These are phyloP conservation scores for Viridothelium virens DNA, from an alignment of 495 filamentous ascomycete genomes.

Conservation along the genomic window DNA sequence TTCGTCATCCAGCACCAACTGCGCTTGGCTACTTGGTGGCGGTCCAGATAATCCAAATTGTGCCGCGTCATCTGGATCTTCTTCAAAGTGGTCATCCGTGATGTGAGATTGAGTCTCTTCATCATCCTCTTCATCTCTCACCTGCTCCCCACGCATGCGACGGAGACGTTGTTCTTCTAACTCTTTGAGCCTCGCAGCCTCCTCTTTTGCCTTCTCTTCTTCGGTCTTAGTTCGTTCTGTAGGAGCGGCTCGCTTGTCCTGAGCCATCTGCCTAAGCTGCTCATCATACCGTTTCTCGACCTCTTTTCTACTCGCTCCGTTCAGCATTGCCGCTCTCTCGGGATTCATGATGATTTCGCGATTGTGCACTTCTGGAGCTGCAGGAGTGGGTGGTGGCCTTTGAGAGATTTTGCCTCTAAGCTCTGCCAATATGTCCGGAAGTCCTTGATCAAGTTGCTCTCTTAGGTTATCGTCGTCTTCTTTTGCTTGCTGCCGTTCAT, in stretches of 20 bases:
- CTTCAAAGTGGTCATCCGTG: constrained; percentile 34
- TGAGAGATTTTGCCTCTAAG: constrained; percentile 45
- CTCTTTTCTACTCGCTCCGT: constrained; percentile 52
- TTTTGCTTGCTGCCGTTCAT: constrained; percentile 83
- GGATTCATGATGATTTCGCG: constrained; percentile 45
- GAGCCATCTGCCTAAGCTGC: constrained; percentile 67
- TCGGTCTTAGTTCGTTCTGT: constrained; percentile 84
- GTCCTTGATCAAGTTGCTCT: constrained; percentile 66
- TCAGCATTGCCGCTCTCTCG: constrained; percentile 50
- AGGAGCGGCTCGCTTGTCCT: constrained; percentile 74
- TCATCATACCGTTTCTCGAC: constrained; percentile 80
- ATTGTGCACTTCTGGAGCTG: constrained; percentile 37
- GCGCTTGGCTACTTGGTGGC: constrained; percentile 32
- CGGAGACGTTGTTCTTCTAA: constrained; percentile 68
- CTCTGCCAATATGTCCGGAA: constrained; percentile 70
- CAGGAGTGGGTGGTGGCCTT: constrained; percentile 36
- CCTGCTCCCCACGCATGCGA: constrained; percentile 60
- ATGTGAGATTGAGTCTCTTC: constrained; percentile 24
- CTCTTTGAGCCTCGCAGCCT: constrained; percentile 62
- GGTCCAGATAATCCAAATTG: constrained; percentile 48
- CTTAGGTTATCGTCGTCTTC: constrained; percentile 91
- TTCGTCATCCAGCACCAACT: constrained; percentile 68
- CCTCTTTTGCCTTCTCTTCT: constrained; percentile 73
- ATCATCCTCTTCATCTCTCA: constrained; percentile 23
- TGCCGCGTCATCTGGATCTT: constrained; percentile 45